These are phyloP conservation scores for Smittium culicis DNA, from an alignment of 371 early-diverging fungal genomes.

Conservation along the genomic window DNA sequence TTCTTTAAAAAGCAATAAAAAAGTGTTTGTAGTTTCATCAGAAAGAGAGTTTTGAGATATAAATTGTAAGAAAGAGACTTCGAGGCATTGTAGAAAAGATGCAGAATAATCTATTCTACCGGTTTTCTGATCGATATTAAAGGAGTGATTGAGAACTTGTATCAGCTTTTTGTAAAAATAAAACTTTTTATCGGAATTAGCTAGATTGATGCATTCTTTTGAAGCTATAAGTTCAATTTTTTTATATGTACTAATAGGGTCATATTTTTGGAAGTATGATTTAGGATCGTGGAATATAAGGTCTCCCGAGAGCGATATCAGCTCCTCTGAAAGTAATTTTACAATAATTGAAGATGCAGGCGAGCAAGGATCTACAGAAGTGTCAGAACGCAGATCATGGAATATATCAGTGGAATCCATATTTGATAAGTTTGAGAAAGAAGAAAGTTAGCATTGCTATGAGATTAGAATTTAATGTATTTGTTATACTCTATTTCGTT, in stretches of 20 bases:
- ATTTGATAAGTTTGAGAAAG: too few species aligned
- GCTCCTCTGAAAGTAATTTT: neutral
- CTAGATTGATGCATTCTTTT: neutral
- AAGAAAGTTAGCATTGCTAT: too few species aligned
- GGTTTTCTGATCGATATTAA: neutral
- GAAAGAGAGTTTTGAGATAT: neutral
- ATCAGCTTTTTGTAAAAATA: neutral
- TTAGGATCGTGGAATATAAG: neutral
- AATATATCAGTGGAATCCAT: too few species aligned
- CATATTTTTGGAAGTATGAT: neutral
- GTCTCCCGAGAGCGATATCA: neutral
- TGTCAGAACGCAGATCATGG: too few species aligned
- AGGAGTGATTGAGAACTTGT: neutral
- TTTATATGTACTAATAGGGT: neutral
- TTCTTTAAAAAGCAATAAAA: neutral
- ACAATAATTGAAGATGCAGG: too few species aligned
- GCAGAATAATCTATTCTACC: neutral
- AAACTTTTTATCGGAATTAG: neutral
- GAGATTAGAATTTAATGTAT: too few species aligned
- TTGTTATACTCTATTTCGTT: too few species aligned
- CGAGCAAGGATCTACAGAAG: too few species aligned
- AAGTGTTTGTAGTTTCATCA: neutral
- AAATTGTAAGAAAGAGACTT: neutral
- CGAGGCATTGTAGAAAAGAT: neutral
- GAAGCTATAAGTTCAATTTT: neutral